Base-by-base conservation (phyloP, 2,329 filamentous ascomycete genomes). In the Xylariaceae sp. region DNA sequence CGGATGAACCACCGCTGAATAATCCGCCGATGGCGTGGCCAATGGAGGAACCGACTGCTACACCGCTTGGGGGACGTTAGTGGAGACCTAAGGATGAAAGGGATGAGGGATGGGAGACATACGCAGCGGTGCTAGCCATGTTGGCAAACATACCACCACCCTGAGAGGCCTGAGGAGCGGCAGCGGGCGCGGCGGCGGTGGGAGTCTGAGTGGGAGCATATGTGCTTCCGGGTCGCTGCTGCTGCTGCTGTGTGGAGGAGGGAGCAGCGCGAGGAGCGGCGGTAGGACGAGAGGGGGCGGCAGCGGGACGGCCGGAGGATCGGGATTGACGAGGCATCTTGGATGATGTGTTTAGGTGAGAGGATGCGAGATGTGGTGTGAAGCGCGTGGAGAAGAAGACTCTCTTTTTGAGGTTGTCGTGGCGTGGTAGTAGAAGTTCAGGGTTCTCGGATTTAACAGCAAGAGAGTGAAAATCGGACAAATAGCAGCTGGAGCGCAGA, bases 101-200 rank as follows among this genome's bases (percentile, higher is more conserved):
- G 13, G 34, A 38, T 13, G 34, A 40, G 18, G 12, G 45, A 18
- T 17, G 38, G 12, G 16, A 42, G n/a, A 54, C 56, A 22, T 51
- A 97, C 93, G 94, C 94, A 72, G 94, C 94, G 52, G 94, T 99
- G 69, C 87, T 91, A 61, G 94, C 94, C 89, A 99, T 97, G 80
- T 97, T 90, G 54, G 90, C 93, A 63, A 99, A 90, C 11, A 99
- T 80, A 59, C 94, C 93, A 5, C 90, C 86, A 28, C 91, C 89
- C 60, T 87, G 80, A 48, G 82, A 81, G 50, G 77, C 71, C 45
- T 78, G 73, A 56, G 78, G 71, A 43, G 75, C 71, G 5, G 60
- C 45, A 74, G 72, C 45, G 74, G 75, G 71, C 7, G 60, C 45
- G 74, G 72, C 45, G 74, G 70, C 53, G 78, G 77, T 79, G 50